phyloP scores from a whole-genome alignment of 441 rosid genomes.

The Isatis lusitanica region DNA sequence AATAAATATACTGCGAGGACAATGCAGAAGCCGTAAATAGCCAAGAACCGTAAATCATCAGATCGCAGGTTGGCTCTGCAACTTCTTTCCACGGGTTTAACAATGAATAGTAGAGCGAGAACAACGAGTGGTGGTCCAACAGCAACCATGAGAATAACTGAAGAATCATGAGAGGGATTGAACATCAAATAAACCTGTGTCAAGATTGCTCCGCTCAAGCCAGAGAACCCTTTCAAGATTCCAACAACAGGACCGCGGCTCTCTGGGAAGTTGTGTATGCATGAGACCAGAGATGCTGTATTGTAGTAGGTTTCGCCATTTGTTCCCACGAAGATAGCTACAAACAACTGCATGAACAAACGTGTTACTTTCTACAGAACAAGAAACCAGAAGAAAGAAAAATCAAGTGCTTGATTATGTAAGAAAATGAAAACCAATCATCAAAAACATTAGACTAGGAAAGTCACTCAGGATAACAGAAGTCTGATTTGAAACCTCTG shows the following conservation, averaged over 20 bases:
- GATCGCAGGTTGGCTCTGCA: constrained; percentile 41
- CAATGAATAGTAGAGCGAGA: constrained; percentile 46
- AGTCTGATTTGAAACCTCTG: neutral
- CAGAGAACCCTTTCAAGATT: constrained; percentile 65
- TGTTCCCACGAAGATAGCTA: constrained; percentile 57
- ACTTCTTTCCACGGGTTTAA: constrained; percentile 54
- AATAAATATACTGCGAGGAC: constrained; percentile 54
- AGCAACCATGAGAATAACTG: constrained; percentile 59
- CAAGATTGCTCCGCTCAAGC: constrained; percentile 65
- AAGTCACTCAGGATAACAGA: neutral
- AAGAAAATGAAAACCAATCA: neutral
- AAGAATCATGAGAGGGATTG: constrained; percentile 43
- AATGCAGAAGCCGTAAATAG: constrained; percentile 49
- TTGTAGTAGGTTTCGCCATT: constrained; percentile 75
- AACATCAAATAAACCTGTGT: constrained; percentile 56
- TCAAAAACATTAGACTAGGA: neutral
- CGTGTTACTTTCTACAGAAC: neutral
- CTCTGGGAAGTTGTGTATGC: constrained; percentile 67
- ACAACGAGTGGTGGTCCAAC: constrained; percentile 55
- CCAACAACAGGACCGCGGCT: constrained; percentile 68
- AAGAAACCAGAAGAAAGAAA: neutral
- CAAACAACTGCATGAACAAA: constrained; percentile 47
- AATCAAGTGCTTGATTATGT: neutral
- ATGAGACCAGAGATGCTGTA: constrained; percentile 56
- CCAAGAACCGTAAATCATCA: constrained; percentile 45